Evolutionary conservation across 805 yeast species (phyloP).

Genomic region (Ogataea polymorpha): DNA sequence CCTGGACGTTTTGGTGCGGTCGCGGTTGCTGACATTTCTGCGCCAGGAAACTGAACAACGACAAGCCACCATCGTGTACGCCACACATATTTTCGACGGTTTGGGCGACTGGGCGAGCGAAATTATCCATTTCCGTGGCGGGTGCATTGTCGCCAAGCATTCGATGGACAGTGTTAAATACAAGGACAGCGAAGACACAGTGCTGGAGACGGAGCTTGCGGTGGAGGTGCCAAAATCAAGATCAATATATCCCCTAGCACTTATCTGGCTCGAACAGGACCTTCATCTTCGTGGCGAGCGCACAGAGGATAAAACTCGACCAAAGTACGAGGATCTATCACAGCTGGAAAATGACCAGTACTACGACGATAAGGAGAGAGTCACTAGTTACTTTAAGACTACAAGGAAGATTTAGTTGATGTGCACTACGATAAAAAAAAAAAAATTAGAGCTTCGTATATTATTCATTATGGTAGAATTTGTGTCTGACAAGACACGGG

Average conservation of each 20-base stretch:
- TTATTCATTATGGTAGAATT: constrained; percentile 4
- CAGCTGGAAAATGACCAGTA: constrained; percentile 37
- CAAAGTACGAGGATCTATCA: constrained; percentile 55
- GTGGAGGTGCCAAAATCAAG: constrained; percentile 42
- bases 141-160: constrained; percentile 45
- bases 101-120: constrained; percentile 87
- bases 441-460: not conserved
- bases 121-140: constrained; percentile 72
- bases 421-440: constrained; percentile 9
- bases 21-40: constrained; percentile 66
- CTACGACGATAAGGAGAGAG: constrained; percentile 43
- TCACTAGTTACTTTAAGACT: constrained; percentile 48
- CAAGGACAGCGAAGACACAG: constrained; percentile 21
- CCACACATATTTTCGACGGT: constrained; percentile 97
- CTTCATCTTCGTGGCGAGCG: constrained; percentile 52
- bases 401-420: constrained; percentile 34
- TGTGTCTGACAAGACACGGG: constrained; percentile 11
- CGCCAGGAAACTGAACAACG: constrained; percentile 69
- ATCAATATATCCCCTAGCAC: constrained; percentile 70
- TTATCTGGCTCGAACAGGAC: constrained; percentile 61
- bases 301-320: constrained; percentile 43
- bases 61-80: constrained; percentile 77
- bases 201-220: constrained; percentile 10
- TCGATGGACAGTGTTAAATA: constrained; percentile 33
- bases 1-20: constrained; percentile 87